Percentiles rank a stretch among this genome's conserved stretches.
These are phyloP conservation scores for Puccinia hordei DNA, from an alignment of 1,284 basidiomycete species.

Conservation along the genomic window DNA sequence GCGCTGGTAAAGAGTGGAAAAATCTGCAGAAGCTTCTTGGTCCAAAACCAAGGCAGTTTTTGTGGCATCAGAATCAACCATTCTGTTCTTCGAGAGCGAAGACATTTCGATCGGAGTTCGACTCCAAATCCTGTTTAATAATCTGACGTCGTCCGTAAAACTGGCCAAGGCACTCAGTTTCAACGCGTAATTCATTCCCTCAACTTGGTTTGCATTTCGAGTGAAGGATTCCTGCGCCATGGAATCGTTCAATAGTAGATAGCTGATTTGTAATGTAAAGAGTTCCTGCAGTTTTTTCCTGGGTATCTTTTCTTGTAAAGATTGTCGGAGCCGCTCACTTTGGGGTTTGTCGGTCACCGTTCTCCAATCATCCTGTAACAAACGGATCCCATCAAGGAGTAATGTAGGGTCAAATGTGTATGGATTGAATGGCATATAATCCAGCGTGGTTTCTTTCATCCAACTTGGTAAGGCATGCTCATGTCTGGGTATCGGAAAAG, in stretches of 20 bases:
- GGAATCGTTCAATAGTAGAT: slow-evolving; percentile 53
- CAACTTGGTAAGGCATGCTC: slow-evolving; percentile 40
- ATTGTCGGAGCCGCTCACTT: slow-evolving; percentile 11
- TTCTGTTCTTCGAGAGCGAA: background rate
- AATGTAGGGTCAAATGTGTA: slow-evolving; percentile 54
- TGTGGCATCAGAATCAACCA: background rate
- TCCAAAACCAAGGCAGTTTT: background rate
- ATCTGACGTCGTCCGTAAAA: slow-evolving; percentile 55
- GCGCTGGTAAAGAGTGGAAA: slow-evolving; percentile 13
- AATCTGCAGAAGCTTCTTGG: background rate
- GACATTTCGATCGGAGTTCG: slow-evolving; percentile 43
- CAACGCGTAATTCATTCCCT: slow-evolving; percentile 54
- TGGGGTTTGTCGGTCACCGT: slow-evolving; percentile 1
- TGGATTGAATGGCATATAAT: slow-evolving; percentile 54
- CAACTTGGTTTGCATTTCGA: slow-evolving; percentile 49
- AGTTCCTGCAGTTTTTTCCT: slow-evolving; percentile 52
- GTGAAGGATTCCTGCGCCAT: slow-evolving; percentile 43
- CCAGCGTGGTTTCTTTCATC: slow-evolving; percentile 21
- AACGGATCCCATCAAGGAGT: slow-evolving; percentile 55
- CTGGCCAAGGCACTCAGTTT: slow-evolving; percentile 56
- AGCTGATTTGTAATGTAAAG: slow-evolving; percentile 54
- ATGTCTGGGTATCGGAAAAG: slow-evolving; percentile 54
- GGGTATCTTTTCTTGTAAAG: slow-evolving; percentile 12
- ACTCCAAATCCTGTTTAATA: slow-evolving; percentile 53
- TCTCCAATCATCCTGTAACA: slow-evolving; percentile 50